Conservation (phyloP, 78 protist species). For the Isochrysis galbana region DNA sequence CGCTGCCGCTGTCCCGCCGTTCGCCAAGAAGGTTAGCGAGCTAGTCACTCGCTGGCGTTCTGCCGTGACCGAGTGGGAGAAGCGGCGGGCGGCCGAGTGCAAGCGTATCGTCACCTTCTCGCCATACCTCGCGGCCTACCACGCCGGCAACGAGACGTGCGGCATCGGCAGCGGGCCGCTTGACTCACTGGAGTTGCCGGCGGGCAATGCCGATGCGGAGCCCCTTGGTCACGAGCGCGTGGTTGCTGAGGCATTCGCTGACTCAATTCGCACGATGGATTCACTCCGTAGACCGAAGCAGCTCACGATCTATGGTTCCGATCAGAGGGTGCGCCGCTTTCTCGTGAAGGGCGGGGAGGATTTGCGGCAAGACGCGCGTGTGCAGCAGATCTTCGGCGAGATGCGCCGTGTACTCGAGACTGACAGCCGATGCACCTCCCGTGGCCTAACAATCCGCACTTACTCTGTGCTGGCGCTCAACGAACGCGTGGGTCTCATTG, state of each 20-base stretch:
- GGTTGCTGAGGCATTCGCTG: constrained; percentile 45
- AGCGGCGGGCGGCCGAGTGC: background rate
- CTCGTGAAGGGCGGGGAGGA: constrained; percentile 95
- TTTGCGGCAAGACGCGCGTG: constrained; percentile 85
- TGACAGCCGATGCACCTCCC: constrained; percentile 3
- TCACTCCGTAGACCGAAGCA: constrained; percentile 87
- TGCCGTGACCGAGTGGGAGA: background rate
- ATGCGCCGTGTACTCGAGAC: constrained; percentile 63
- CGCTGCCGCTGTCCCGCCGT: background rate
- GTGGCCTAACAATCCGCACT: constrained; percentile 61
- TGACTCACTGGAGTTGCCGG: background rate
- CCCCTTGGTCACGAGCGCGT: background rate
- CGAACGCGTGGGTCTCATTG: constrained; percentile 80
- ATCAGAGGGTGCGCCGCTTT: constrained; percentile 71
- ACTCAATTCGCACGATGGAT: constrained; percentile 59
- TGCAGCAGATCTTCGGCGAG: constrained; percentile 72
- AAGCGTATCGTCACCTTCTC: background rate
- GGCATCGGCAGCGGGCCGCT: background rate
- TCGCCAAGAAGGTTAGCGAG: background rate
- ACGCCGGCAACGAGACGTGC: background rate
- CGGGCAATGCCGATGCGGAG: background rate
- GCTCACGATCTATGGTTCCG: constrained; percentile 66
- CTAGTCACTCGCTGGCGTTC: no score
- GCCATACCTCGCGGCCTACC: background rate
- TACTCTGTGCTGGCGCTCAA: constrained; percentile 88